Evolutionary conservation across 352 stramenopile species (phyloP).

Genomic region (Phytophthora hibernalis): DNA sequence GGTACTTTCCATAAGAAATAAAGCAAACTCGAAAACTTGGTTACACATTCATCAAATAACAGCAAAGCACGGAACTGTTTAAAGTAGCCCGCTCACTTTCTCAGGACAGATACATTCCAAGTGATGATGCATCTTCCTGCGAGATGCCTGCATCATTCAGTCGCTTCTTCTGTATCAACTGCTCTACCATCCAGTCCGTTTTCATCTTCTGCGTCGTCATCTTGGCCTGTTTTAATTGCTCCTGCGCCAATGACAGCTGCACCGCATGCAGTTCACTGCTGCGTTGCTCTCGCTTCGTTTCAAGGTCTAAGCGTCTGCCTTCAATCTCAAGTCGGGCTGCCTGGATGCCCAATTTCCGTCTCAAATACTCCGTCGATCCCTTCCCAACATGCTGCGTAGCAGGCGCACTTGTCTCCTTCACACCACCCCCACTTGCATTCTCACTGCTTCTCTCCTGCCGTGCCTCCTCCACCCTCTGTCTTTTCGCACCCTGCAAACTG

Average conservation of each 20-base stretch:
- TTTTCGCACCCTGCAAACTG: conserved; percentile 23
- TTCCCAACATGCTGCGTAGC: conserved; percentile 7
- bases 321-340: conserved; percentile 54
- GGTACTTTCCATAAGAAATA: conserved; percentile 19
- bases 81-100: conserved; percentile 28
- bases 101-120: conserved; percentile 43
- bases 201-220: conserved; percentile 58
- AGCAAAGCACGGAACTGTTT: conserved; percentile 11
- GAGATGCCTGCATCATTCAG: conserved; percentile 54
- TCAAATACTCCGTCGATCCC: conserved; percentile 46
- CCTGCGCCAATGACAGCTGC: conserved; percentile 55
- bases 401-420: background rate
- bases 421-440: background rate
- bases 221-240: conserved; percentile 62
- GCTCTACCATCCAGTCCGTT: conserved; percentile 59
- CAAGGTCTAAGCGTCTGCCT: conserved; percentile 49
- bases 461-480: conserved; percentile 11
- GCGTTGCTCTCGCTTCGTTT: conserved; percentile 51
- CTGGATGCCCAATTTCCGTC: conserved; percentile 48
- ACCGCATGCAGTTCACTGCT: conserved; percentile 50
- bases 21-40: conserved; percentile 18
- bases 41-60: conserved; percentile 23
- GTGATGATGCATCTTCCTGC: conserved; percentile 38
- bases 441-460: conserved; percentile 13
- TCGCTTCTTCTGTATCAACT: conserved; percentile 61